These are phyloP conservation scores for Paramecium primaurelia DNA, from an alignment of 73 alveolate genomes.

Conservation along the genomic window DNA sequence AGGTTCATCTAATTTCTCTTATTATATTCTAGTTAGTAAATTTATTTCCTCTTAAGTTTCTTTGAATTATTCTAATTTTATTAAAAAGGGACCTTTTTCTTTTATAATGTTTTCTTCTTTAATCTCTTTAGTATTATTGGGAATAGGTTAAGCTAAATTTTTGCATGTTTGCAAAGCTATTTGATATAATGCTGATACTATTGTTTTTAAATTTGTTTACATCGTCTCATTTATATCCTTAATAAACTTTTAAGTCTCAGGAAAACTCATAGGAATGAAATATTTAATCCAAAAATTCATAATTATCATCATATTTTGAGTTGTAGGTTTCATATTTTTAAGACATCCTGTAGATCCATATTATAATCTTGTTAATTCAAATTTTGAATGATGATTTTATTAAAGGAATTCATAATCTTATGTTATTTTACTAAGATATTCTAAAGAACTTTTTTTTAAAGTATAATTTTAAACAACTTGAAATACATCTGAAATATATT, in stretches of 20 bases:
- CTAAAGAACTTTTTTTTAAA: not conserved
- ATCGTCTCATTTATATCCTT: not conserved
- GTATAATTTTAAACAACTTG: not conserved
- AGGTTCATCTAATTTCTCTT: constrained; percentile 1
- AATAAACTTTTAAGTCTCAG: not conserved
- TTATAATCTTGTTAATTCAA: not conserved
- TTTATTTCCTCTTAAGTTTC: not conserved
- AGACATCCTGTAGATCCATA: not conserved
- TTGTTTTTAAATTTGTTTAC: constrained; percentile 1
- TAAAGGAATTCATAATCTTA: not conserved
- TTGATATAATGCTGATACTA: constrained; percentile 26
- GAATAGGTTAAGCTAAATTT: not conserved
- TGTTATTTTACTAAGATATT: not conserved
- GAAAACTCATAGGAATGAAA: not conserved
- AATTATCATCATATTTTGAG: not conserved
- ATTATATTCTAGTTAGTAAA: not conserved
- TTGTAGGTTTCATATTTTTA: not conserved
- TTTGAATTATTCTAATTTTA: not conserved
- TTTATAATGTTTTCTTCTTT: not conserved
- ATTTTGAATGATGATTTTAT: not conserved
- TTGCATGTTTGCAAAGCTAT: not conserved
- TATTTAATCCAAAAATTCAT: not conserved
- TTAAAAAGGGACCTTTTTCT: not conserved
- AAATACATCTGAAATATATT: not conserved
- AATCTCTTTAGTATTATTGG: not conserved